Evolutionary conservation across 2,329 filamentous ascomycete species (phyloP), one percentile per base, ranked within the genome.

Genomic region (Fusarium anthophilum): DNA sequence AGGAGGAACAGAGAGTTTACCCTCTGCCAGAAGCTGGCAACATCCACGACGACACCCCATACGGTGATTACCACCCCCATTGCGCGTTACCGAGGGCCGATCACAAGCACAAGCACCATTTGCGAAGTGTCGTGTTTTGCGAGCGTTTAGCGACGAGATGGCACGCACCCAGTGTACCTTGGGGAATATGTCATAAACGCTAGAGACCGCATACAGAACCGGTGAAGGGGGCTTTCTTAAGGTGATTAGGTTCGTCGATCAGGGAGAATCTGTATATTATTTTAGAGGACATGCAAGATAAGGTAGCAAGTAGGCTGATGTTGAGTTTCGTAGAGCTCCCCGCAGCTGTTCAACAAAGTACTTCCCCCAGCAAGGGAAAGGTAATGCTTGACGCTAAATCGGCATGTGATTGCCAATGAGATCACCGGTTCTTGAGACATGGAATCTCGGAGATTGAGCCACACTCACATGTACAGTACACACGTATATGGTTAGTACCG

Each of bases 1-100:
- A n/a, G 35, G 43, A 54, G 53, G 53, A 48, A 51, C n/a, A 37
- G n/a, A 63, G 37, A 78, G 82, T 73, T 55, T 82, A 92, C 91
- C 80, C 86, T 84, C 80, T 87, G 86, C 91, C 91, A 93, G 80
- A 91, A 93, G 48, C 85, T 82, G 67, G 87, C 81, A 55, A 93
- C 90, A 71, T 93, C 90, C 39, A 90, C 80, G 41, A 92, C 79
- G 83, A 93, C 86, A 71, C 85, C 86, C 83, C 87, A 88, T 66
- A 92, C 80, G 48, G 87, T 85, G 69, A 85, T 75, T 53, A 85
- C 79, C 69, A 86, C 80, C 78, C 82, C 82, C 83, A 86, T 84
- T 74, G 77, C 83, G 66, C 53, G 78, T 83, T 81, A 78, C 80
- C 79, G 80, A 82, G 79, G 79, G 74, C 74, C 71, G 69, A 77